Percentiles rank a stretch among this genome's conserved stretches.
Conservation (phyloP, 2,329 filamentous ascomycete genomes). For the Blumeriella jaapii region DNA sequence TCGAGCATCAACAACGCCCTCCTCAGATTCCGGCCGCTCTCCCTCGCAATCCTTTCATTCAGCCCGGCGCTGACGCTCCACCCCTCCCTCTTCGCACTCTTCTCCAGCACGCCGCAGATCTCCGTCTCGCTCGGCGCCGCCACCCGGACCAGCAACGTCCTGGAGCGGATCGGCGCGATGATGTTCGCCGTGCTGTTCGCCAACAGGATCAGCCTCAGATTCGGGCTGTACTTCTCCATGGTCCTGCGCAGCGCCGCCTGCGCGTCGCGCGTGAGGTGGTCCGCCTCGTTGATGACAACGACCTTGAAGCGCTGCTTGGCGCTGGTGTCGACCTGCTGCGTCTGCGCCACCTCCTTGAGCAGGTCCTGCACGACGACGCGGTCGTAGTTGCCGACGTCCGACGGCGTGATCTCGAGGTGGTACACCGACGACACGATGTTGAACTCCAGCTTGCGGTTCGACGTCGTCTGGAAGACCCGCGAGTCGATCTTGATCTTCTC, state of each 20-base stretch:
- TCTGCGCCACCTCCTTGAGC: conserved; percentile 95
- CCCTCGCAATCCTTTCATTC: conserved; percentile 75
- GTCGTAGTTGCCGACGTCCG: conserved; percentile 93
- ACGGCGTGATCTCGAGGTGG: conserved; percentile 95
- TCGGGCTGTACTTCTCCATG: conserved; percentile 99
- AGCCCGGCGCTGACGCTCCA: conserved; percentile 68
- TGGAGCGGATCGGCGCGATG: conserved; percentile 91
- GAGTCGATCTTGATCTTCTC: conserved; percentile 99
- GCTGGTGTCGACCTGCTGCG: conserved; percentile 90
- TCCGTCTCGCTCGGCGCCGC: conserved; percentile 78
- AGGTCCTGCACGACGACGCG: conserved; percentile 92
- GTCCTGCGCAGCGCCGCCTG: conserved; percentile 89
- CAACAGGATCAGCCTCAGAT: conserved; percentile 79
- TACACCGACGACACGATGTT: conserved; percentile 97
- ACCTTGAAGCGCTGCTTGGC: conserved; percentile 95
- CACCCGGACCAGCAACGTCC: conserved; percentile 84
- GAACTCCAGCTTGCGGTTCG: conserved; percentile 97
- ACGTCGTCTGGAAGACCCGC: conserved; percentile 87
- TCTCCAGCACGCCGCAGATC: conserved; percentile 66
- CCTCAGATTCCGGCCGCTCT: conserved; percentile 83
- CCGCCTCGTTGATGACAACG: conserved; percentile 97
- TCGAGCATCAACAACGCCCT: conserved; percentile 93
- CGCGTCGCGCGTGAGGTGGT: conserved; percentile 85
- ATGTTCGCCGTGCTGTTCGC: conserved; percentile 97
- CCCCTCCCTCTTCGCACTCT: conserved; percentile 64